These are phyloP conservation scores for Pseudomonodictys pantanalensis DNA, from an alignment of 495 filamentous ascomycete species.

Conservation along the genomic window DNA sequence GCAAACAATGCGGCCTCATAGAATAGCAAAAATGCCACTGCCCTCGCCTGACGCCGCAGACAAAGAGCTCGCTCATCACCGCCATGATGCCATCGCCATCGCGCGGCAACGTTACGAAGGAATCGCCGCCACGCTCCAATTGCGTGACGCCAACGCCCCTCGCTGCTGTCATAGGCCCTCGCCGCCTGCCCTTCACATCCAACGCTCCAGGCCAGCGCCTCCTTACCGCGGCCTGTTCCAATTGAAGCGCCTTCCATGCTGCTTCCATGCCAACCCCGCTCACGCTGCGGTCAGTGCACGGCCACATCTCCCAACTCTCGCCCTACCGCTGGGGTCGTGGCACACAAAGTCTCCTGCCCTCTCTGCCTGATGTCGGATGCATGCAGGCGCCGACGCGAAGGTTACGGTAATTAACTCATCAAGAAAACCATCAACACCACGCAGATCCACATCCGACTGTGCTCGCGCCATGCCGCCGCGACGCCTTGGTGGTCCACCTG, in stretches of 20 bases:
- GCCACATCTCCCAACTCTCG: conserved; percentile 1
- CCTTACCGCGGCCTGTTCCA: neutral
- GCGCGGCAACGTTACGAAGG: neutral
- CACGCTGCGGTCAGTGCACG: neutral
- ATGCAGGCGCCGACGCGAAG: neutral
- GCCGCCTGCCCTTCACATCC: neutral
- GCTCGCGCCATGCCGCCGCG: neutral
- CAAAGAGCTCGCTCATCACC: neutral
- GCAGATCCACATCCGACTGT: neutral
- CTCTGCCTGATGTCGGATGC: neutral
- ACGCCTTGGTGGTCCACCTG: neutral
- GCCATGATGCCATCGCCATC: conserved; percentile 7
- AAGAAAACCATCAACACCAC: neutral
- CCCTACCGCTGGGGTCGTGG: conserved; percentile 12
- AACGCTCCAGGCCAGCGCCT: neutral
- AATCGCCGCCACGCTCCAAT: neutral
- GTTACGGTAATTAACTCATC: neutral
- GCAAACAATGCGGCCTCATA: no score
- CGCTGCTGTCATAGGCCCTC: conserved; percentile 4
- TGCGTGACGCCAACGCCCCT: neutral
- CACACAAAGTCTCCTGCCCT: neutral
- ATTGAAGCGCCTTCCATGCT: conserved; percentile 1
- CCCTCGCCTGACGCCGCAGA: neutral
- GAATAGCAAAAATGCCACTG: neutral
- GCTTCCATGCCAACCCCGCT: neutral